Base-by-base conservation (phyloP, 495 filamentous ascomycete species). In the Talaromyces stipitatus region DNA sequence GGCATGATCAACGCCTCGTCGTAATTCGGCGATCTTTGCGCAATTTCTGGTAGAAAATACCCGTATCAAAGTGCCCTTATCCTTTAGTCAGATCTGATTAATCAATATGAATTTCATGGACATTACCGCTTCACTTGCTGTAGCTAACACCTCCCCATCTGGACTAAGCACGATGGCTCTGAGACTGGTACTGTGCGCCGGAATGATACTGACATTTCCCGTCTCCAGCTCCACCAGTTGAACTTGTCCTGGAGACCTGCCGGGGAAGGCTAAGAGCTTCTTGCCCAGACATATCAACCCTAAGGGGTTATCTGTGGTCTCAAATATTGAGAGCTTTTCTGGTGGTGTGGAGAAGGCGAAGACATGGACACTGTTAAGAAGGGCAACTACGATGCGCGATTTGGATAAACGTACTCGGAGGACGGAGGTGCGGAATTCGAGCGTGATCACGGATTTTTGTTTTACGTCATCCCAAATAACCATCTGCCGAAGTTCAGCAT, bases 401-500 rank as follows among this genome's bases (percentile, higher is more conserved):
- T 84, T 86, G 29, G 88, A 87, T 24, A 96, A 76, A 55, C 89
- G 85, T 22, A 91, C 86, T 7, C 89, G 85, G 30, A 89, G 82
- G 43, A 96, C 85, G 14, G 81, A 80, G n/a, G 85, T 83, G 50
- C 82, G 82, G 62, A 90, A 88, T 55, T 89, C 86, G 43, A 95
- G 79, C 0, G 83, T 83, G 45, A 91, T 81, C 24, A 82, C 86
- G 5, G 82, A 78, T 63, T 88, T 89, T 60, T 87, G 83, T 61
- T 88, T 90, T 23, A 77, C 78, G 62, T 95, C 90, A 67, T 97
- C 91, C 94, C 92, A 98, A 58, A 97, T 88, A 26, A 95, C 82
- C 58, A 92, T 77, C 87, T 90, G 38, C 23, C 23, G 29, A 12
- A 2, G 10, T 48, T 58, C 26, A 60, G 52, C 9, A 53, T 57